Base-by-base conservation (phyloP, 257 asterid genomes). In the Agastache rugosa region DNA sequence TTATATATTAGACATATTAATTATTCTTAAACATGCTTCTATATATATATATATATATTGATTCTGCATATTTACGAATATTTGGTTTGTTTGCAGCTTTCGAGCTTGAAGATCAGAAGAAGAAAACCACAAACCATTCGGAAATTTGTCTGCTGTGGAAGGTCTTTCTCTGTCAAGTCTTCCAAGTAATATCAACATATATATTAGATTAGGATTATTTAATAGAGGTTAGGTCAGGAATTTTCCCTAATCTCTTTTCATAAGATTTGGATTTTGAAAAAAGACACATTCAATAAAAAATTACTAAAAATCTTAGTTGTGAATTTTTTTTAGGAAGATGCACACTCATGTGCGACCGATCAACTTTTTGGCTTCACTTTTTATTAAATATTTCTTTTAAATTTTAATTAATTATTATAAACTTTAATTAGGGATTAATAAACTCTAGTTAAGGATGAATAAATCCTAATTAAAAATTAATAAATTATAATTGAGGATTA, bases 61-160 rank as follows among this genome's bases (percentile, higher is more conserved):
- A 23, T 27, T 25, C 20, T n/a, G 12, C 14, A 15, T 47, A 3
- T 48, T 17, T 65, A 37, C 1, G 15, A 53, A 15, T 6, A 4
- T 29, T 66, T 47, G 19, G 27, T 22, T 20, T 8, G 17, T 63
- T 16, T 86, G 91, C 93, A 93, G 96, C 79, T 86, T 75, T 87
- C 93, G 8, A 86, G 90, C 17, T 82, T 85, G 88, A 88, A 80
- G 72, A 63, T 85, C 27, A 80, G 87, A 76, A 69, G 86, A 58
- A 89, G 90, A 85, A 89, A 83, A 74, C 81, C 92, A 23, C 91
- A 75, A 17, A 62, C 80, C 41, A 65, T 84, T 79, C 81, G 89
- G 83, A 88, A 80, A 81, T 85, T 79, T 9, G 89, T 91, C 54
- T 84, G 89, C 4, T 91, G 98, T 17, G 96, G 97, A 78, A 87